Evolutionary conservation across 805 yeast genomes (phyloP), one percentile per base, ranked within the genome.

Genomic region (Lipomyces chichibuensis): DNA sequence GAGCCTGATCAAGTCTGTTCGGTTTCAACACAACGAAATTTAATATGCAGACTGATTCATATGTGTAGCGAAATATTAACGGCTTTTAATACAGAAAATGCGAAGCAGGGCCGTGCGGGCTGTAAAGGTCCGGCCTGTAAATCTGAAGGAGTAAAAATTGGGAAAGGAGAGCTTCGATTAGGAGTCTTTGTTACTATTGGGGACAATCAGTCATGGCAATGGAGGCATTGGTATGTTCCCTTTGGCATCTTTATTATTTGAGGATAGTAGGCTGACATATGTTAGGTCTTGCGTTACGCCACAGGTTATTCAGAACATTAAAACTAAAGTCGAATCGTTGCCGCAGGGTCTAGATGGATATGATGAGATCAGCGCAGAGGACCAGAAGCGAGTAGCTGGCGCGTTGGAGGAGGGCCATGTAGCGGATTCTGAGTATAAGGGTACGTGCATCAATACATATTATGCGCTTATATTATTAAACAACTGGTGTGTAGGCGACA

Each of bases 321-420:
- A 57, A 20, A 57, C 57, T 13, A 60, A 57, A 3, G 32, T 60
- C 33, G 67, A 62, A 7, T 29, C 57, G 6, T 25, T 57, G 29
- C 66, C 67, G 13, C 65, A 67, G n/a, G 71, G 59, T 33, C 57
- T 69, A 7, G 72, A 69, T 25, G 72, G 72, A 17, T 68, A 58
- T 52, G 57, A 61, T 20, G 71, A 65, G 13, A 39, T 69, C 9
- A 64, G n/a, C 14, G 57, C 52, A 29, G 69, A 68, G 25, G 33
- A 46, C 51, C 67, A 65, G 54, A 20, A 54, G 54, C 20, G 46
- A n/a, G 62, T 69, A 3, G 57, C 56, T 17, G 51, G 17, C 14
- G 70, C 72, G 4, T 58, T 69, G 14, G 59, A 65, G n/a, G 61
- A 65, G 13, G 72, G 72, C 17, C 72, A 69, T 65, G 70, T 69